phyloP scores from a whole-genome alignment of 1,284 basidiomycete species.

The Cerioporus squamosus region DNA sequence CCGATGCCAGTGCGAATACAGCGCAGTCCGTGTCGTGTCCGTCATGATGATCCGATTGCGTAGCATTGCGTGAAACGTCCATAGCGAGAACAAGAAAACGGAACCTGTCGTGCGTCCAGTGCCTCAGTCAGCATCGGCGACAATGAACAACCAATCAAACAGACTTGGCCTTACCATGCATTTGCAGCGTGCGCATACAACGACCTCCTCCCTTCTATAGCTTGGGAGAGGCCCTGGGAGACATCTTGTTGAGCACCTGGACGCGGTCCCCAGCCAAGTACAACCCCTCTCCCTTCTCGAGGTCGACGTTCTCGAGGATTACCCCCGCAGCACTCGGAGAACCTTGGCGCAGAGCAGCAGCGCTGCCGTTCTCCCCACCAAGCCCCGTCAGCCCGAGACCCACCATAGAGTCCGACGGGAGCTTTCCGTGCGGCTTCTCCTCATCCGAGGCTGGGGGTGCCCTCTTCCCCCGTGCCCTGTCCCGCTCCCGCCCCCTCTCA shows the following conservation, averaged over 20 bases:
- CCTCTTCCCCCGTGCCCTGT: slow-evolving; percentile 14
- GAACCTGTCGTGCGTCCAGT: too few species aligned
- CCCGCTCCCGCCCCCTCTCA: slow-evolving; percentile 14
- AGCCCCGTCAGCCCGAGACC: slow-evolving; percentile 29
- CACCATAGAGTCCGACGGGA: slow-evolving; percentile 24
- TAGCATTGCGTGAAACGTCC: not conserved
- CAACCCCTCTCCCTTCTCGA: slow-evolving; percentile 28
- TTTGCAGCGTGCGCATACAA: not conserved
- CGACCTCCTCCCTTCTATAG: slow-evolving; percentile 10
- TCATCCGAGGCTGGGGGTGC: slow-evolving; percentile 1
- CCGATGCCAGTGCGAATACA: not conserved
- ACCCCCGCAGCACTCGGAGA: slow-evolving; percentile 19
- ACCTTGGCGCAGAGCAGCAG: slow-evolving; percentile 6
- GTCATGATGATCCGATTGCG: not conserved
- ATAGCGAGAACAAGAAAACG: not conserved
- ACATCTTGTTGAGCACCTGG: slow-evolving; percentile 9
- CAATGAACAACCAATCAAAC: not conserved
- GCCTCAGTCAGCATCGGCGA: not conserved
- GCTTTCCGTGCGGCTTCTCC: slow-evolving; percentile 18
- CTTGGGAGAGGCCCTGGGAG: slow-evolving; percentile 29
- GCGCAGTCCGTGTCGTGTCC: not conserved
- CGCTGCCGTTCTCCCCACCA: slow-evolving; percentile 8
- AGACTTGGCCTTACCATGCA: not conserved
- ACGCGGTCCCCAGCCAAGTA: slow-evolving; percentile 19
- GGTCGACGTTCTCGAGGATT: slow-evolving; percentile 25